A percentile compares a stretch with the other conserved stretches of the same genome.
phyloP scores from a whole-genome alignment of 2,329 filamentous ascomycete species.

The Aspergillus persii region DNA sequence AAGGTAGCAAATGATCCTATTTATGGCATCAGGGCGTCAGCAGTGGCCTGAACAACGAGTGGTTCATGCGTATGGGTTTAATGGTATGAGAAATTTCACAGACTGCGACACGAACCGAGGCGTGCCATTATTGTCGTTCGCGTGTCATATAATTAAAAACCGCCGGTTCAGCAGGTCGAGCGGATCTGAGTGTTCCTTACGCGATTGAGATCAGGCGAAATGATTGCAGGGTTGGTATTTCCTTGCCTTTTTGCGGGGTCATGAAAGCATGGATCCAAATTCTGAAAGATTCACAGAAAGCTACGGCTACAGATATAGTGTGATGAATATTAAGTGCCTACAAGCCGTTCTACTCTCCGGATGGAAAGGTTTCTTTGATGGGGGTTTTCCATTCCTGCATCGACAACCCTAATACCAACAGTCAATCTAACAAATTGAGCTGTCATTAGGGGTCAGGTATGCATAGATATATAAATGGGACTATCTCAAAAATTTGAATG shows the following conservation, averaged over 20 bases:
- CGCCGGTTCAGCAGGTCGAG: no score
- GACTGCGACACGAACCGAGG: background rate
- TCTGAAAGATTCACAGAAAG: no score
- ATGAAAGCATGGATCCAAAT: no score
- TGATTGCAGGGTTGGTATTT: no score
- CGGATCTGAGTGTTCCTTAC: no score
- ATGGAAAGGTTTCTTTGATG: background rate
- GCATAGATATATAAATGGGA: background rate
- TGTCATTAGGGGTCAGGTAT: background rate
- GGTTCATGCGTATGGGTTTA: background rate
- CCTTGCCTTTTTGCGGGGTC: no score
- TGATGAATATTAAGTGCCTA: background rate
- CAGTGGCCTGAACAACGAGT: conserved; percentile 36
- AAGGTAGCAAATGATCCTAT: conserved; percentile 40
- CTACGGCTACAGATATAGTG: no score
- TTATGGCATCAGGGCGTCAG: conserved; percentile 30
- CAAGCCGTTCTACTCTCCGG: background rate
- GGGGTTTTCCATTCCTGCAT: background rate
- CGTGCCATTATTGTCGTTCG: background rate
- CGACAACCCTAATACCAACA: background rate
- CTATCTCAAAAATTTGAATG: background rate
- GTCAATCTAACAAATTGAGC: background rate
- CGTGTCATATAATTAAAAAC: background rate
- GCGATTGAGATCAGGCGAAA: no score
- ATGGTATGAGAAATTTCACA: background rate